Percentiles rank a stretch among this genome's conserved stretches.
Evolutionary conservation across 176 grass and related monocot species (phyloP).

Genomic region (Musa acuminata): DNA sequence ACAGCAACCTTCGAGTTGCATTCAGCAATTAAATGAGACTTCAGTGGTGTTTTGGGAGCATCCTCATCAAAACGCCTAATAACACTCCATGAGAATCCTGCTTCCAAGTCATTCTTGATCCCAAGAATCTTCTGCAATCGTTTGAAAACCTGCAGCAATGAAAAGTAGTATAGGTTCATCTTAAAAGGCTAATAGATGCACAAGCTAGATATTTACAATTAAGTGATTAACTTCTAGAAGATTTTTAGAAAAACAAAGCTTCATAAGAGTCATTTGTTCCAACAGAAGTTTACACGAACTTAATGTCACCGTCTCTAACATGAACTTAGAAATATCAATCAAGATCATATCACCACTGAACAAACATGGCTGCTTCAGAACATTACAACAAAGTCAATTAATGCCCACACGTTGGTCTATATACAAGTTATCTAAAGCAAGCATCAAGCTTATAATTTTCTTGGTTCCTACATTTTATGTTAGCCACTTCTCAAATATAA

Average conservation of each 20-base stretch:
- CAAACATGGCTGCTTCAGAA: not conserved
- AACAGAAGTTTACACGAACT: not conserved
- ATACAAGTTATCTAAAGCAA: not conserved
- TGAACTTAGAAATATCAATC: not conserved
- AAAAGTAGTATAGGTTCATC: constrained; percentile 12
- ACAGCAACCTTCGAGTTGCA: constrained; percentile 89
- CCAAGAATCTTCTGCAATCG: constrained; percentile 65
- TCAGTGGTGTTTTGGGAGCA: constrained; percentile 21
- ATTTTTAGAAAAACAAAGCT: not conserved
- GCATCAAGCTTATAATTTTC: not conserved
- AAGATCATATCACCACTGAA: not conserved
- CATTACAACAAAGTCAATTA: not conserved
- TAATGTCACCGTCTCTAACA: not conserved
- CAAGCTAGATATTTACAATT: constrained; percentile 6
- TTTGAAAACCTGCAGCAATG: constrained; percentile 50
- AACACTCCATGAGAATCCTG: constrained; percentile 79
- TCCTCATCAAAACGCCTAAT: constrained; percentile 61
- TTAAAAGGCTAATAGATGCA: constrained; percentile 20
- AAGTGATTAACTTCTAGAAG: not conserved
- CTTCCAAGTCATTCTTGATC: constrained; percentile 66
- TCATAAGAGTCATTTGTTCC: not conserved
- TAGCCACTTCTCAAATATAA: not conserved
- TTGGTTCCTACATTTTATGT: not conserved
- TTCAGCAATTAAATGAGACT: constrained; percentile 29
- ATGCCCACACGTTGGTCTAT: not conserved